Evolutionary conservation across 1,284 basidiomycete species (phyloP), one percentile per base, ranked within the genome.

Genomic region (Anthracocystis walkeri): DNA sequence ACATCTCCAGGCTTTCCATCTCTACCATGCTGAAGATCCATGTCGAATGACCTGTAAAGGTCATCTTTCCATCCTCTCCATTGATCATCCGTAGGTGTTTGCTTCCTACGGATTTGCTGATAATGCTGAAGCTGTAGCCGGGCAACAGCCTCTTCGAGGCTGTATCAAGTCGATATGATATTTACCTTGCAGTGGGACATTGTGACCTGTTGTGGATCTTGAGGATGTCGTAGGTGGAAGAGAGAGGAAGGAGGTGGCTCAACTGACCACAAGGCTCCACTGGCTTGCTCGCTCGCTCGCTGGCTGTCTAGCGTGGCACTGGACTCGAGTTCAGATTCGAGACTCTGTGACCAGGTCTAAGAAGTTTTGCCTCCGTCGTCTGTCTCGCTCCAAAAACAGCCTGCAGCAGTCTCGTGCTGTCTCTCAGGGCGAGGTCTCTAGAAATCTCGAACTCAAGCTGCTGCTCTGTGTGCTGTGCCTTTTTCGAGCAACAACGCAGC

Each of bases 171-270:
- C 35, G 68, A 33, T 25, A 45, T 51, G 62, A 70, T 71, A 68
- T 63, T 77, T 69, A 77, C 75, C 70, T 78, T 78, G 54, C 76
- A 78, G 74, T 78, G 76, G 57, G 76, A 78, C 76, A 78, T 78
- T 61, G 67, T 74, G 72, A 75, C 72, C 72, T 75, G 66, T 14
- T 57, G 49, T 14, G 63, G 60, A 55, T 67, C 73, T 75, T 71
- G 73, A 64, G 73, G 67, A 71, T 75, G 73, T 70, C 73, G 67
- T 70, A 54, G 62, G 41, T 64, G 57, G 64, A 67, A 61, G 64
- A 53, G 21, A 58, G 61, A 69, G 38, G 49, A 23, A 21, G 49
- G 40, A 33, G 33, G 11, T 4, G 20, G 12, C 58, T 58, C 51
- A 16, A 38, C 58, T 58, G 27, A 33, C 38, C 35, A 54, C 63